phyloP scores from a whole-genome alignment of 331 rosid species.

The Quercus tomentella region DNA sequence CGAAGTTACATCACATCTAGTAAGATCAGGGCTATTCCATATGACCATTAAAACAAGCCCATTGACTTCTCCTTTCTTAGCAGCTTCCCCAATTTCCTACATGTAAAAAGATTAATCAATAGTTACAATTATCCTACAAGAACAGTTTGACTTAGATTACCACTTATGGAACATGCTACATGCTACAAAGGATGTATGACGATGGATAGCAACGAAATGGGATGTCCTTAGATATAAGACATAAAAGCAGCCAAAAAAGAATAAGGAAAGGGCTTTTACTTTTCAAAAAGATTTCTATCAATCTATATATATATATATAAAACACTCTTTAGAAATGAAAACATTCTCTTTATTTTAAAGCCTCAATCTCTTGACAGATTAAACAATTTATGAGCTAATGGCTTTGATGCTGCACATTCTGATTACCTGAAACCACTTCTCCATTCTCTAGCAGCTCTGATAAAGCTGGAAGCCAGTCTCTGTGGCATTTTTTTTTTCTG shows the following conservation, averaged over 20 bases:
- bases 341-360: neutral
- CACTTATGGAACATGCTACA: neutral
- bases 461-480: constrained; percentile 66
- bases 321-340: neutral
- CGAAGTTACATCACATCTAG: no score
- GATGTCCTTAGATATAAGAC: neutral
- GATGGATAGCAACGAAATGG: neutral
- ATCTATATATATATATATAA: neutral
- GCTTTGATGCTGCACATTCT: neutral
- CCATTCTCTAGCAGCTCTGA: constrained; percentile 51
- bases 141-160: neutral
- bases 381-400: neutral
- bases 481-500: constrained; percentile 64
- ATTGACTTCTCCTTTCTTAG: constrained; percentile 77
- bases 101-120: no score
- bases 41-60: no score
- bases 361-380: neutral
- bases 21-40: no score
- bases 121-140: neutral
- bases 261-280: neutral
- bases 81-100: constrained; percentile 33
- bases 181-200: neutral
- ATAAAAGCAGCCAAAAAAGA: neutral
- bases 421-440: constrained; percentile 87
- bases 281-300: neutral